A percentile compares a stretch with the other conserved stretches of the same genome.
These are phyloP conservation scores for Talaromyces amestolkiae DNA, from an alignment of 2,329 filamentous ascomycete genomes.

Conservation along the genomic window DNA sequence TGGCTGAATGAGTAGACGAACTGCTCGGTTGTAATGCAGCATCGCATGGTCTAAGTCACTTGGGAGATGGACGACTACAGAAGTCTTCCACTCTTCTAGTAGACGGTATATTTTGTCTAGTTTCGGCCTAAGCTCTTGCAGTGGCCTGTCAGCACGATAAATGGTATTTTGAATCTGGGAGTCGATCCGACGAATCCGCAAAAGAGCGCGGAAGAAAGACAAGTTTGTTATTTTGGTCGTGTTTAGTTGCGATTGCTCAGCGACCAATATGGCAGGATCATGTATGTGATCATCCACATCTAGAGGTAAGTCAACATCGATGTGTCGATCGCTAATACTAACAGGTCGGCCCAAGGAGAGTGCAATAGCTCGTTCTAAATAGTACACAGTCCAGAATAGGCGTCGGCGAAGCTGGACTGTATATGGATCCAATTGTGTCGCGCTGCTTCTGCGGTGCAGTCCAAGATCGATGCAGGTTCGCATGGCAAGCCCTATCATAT, in stretches of 20 bases:
- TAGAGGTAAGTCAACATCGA: slow-evolving; percentile 50
- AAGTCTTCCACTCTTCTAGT: slow-evolving; percentile 49
- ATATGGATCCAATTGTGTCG: slow-evolving; percentile 42
- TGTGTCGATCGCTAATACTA: slow-evolving; percentile 52
- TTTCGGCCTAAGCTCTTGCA: slow-evolving; percentile 47
- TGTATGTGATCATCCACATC: slow-evolving; percentile 44
- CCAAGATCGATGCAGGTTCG: slow-evolving; percentile 54
- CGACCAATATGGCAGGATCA: slow-evolving; percentile 34
- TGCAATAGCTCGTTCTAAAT: slow-evolving; percentile 50
- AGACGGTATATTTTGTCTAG: slow-evolving; percentile 47
- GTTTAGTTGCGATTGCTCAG: slow-evolving; percentile 25
- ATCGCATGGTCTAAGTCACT: slow-evolving; percentile 50
- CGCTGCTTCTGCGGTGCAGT: slow-evolving; percentile 50
- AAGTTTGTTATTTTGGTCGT: slow-evolving; percentile 35
- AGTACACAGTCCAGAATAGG: slow-evolving; percentile 55
- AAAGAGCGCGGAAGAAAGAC: slow-evolving; percentile 46
- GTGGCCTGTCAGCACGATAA: slow-evolving; percentile 50
- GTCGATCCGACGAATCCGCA: slow-evolving; percentile 49
- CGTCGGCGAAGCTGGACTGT: slow-evolving; percentile 48
- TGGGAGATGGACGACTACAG: slow-evolving; percentile 33
- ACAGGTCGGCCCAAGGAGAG: slow-evolving; percentile 52
- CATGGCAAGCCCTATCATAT: slow-evolving; percentile 56
- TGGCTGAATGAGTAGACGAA: slow-evolving; percentile 52
- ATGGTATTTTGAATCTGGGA: slow-evolving; percentile 54
- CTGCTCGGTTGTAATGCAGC: slow-evolving; percentile 51